Evolutionary conservation across 192 early-diverging fungal species (phyloP).

Genomic region (Backusella tuberculispora): DNA sequence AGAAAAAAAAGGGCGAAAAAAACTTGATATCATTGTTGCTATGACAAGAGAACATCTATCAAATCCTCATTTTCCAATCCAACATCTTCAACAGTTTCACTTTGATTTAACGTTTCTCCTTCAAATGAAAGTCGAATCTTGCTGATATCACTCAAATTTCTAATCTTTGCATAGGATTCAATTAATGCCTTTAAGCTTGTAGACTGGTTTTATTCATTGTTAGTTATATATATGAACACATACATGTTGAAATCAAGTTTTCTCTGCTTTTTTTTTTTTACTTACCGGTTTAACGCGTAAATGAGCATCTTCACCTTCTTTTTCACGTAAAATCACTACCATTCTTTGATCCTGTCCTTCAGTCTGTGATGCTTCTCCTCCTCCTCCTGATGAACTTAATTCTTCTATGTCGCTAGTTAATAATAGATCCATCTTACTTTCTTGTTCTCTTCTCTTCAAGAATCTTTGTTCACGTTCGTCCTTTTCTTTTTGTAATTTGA

Average conservation of each 20-base stretch:
- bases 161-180: slow-evolving; percentile 47
- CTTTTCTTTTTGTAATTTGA: slow-evolving; percentile 24
- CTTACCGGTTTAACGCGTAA: slow-evolving; percentile 31
- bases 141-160: slow-evolving; percentile 21
- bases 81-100: slow-evolving; percentile 47
- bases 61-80: slow-evolving; percentile 68
- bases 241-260: not conserved
- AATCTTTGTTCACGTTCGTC: not conserved
- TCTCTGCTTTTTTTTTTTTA: not conserved
- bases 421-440: slow-evolving; percentile 6
- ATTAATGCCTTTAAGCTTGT: slow-evolving; percentile 51
- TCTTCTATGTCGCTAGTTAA: not conserved
- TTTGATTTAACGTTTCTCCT: slow-evolving; percentile 48
- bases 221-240: not conserved
- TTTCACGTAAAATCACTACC: slow-evolving; percentile 24
- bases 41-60: slow-evolving; percentile 25
- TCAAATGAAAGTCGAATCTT: slow-evolving; percentile 56
- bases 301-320: slow-evolving; percentile 28
- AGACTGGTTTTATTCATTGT: slow-evolving; percentile 24
- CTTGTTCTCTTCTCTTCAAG: slow-evolving; percentile 3
- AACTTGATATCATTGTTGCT: not conserved
- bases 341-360: slow-evolving; percentile 12
- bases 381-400: not conserved
- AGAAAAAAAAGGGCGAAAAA: no score
- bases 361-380: not conserved